Base-by-base conservation (phyloP, 805 yeast genomes). In the Debaryomyces prosopidis region DNA sequence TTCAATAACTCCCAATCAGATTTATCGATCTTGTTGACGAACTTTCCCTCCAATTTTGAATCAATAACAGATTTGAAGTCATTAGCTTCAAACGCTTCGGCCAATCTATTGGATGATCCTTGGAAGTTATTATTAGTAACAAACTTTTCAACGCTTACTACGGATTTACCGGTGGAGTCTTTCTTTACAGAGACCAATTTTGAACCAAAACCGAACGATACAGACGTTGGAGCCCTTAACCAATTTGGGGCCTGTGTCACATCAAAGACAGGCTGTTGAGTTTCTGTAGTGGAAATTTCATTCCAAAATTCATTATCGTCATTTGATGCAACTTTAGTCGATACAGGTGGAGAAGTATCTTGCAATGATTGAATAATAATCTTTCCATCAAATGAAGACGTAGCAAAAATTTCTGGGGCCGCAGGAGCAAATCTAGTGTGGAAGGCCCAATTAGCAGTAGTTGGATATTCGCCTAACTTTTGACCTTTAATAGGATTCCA, bases 381-480 rank as follows among this genome's bases (percentile, higher is more conserved):
- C 63, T 83, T 87, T 50, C 94, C 91, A 64, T 89, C 97, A 54
- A 87, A 87, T 4, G 96, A 85, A 17, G 96, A 88, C 45, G 87
- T 78, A 4, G 96, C 96, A 71, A 94, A 87, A 41, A 89, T 68
- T 50, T 92, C 97, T 2, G 99, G 99, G 23, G 87, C 80, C 18
- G 75, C 65, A 35, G 96, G 96, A 47, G 96, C 95, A 73, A 91
- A 94, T 55, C 79, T 79, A 10, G 96, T 80, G 68, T 89, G 83
- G 70, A 90, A 94, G 11, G 88, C 84, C 99, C 99, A 94, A 66
- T 89, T 91, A 31, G 95, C 87, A 30, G 95, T 80, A 10, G 95
- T 80, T 43, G 98, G 97, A 64, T 88, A 94, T 59, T 89, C 87
- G 4, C 94, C 96, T 51, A 92, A 69, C 58, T 81, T 78, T 46